Conservation (phyloP, 108 stramenopile species). For the Nitzschia inconspicua region DNA sequence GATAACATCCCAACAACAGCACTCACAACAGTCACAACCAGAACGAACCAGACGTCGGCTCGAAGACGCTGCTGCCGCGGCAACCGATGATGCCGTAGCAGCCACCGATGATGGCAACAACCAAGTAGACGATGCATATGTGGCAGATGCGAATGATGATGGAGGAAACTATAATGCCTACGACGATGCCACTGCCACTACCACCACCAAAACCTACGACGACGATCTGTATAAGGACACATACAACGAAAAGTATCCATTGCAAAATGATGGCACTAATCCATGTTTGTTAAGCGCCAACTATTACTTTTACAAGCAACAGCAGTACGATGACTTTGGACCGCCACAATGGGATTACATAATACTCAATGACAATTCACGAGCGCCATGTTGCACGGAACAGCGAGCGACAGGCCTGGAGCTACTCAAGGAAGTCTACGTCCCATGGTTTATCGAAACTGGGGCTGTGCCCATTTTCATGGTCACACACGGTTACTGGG, state of each 20-base stretch:
- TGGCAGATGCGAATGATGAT: too few relatives aligned
- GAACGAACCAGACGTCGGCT: too few relatives aligned
- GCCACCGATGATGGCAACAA: too few relatives aligned
- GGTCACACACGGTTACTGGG: conserved; percentile 31
- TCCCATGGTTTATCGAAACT: conserved; percentile 25
- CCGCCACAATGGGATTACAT: conserved; percentile 37
- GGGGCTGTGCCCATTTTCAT: conserved; percentile 36
- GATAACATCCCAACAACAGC: background rate
- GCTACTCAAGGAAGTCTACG: conserved; percentile 24
- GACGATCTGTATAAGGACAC: too few relatives aligned
- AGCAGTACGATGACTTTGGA: conserved; percentile 15
- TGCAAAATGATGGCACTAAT: conserved; percentile 20
- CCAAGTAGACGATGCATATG: too few relatives aligned
- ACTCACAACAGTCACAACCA: background rate
- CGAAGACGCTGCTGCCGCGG: too few relatives aligned
- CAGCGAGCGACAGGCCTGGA: conserved; percentile 19
- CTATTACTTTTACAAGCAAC: conserved; percentile 21
- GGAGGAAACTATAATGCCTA: too few relatives aligned
- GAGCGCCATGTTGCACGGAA: conserved; percentile 16
- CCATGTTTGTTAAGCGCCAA: conserved; percentile 21
- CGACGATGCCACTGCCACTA: too few relatives aligned
- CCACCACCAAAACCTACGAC: too few relatives aligned
- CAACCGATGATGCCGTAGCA: too few relatives aligned
- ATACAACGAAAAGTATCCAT: background rate
- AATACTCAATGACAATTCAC: conserved; percentile 38